Evolutionary conservation across 2,329 filamentous ascomycete species (phyloP).

Genomic region (Dactylellina haptotyla): DNA sequence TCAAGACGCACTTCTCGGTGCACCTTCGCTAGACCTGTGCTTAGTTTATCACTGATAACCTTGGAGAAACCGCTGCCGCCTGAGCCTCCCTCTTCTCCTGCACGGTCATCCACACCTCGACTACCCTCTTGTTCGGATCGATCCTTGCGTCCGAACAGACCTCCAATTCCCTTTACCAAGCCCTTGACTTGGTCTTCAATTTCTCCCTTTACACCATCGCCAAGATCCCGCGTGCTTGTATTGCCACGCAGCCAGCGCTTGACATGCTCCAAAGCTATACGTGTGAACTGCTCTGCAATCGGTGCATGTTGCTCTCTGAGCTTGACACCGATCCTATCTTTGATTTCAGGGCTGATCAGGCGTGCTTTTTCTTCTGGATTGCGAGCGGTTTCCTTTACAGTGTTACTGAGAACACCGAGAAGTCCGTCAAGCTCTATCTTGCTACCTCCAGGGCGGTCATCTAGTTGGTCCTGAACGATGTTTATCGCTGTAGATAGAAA

Average conservation of each 20-base stretch:
- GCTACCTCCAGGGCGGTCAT: conserved; percentile 59
- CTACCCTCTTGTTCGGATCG: not conserved
- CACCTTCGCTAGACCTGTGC: conserved; percentile 63
- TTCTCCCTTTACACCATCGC: conserved; percentile 64
- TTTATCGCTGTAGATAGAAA: conserved; percentile 64
- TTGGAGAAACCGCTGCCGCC: conserved; percentile 62
- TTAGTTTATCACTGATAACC: conserved; percentile 65
- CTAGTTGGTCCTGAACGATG: conserved; percentile 63
- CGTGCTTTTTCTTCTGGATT: conserved; percentile 65
- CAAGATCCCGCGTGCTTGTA: conserved; percentile 62
- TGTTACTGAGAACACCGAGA: conserved; percentile 63
- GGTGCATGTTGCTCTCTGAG: conserved; percentile 63
- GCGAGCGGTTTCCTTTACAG: conserved; percentile 64
- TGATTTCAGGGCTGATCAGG: conserved; percentile 65
- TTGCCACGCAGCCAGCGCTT: conserved; percentile 65
- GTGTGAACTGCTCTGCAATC: conserved; percentile 65
- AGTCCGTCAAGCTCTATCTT: conserved; percentile 63
- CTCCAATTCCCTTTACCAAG: conserved; percentile 58
- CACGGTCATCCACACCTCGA: conserved; percentile 59
- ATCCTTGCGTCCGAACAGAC: conserved; percentile 59
- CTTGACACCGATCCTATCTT: conserved; percentile 63
- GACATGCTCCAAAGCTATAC: conserved; percentile 65
- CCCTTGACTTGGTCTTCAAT: conserved; percentile 64
- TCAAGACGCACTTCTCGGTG: conserved; percentile 65
- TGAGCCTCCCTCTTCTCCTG: conserved; percentile 58